Evolutionary conservation across 2,329 filamentous ascomycete species (phyloP), one percentile per base, ranked within the genome.

Genomic region (Neonectria faginata): DNA sequence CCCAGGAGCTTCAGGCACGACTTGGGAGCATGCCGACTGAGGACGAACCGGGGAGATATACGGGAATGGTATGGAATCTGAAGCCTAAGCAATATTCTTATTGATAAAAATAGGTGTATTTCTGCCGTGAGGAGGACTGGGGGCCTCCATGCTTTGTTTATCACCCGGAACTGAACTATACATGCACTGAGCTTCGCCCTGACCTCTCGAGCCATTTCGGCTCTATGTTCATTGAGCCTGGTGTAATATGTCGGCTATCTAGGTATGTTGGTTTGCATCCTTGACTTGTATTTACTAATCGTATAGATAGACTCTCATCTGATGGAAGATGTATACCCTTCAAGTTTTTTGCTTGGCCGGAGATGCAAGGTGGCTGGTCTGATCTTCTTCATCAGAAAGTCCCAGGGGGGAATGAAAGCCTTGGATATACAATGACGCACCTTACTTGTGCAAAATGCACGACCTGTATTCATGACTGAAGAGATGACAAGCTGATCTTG

Each of bases 81-180:
- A 29, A 29, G 29, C 29, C 29, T 29, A 29, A 29, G 29, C 4
- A 29, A 29, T 29, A 29, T 29, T 29, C 29, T 29, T 29, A 29
- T 29, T 29, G 29, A 29, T 31, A n/a, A 27, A 10, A 18, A 20
- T 22, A 74, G 72, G 64, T 74, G 18, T 74, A 74, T 64, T 73
- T 74, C 50, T 74, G 72, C 39, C 66, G 55, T 9, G 72, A 67
- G 6, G 70, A 72, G 58, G 73, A 74, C 52, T 74, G 72, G 70
- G 67, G 66, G 18, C 59, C 66, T 9, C 67, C 69, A 20, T 74
- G 72, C 65, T 74, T 66, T 45, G 62, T 57, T n/a, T 72, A 73
- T 51, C 57, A 62, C 11, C 70, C 69, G 14, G 54, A 68, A 20
- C 72, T 73, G 14, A 57, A 70, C 18, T 74, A 74, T 51, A 61